These are phyloP conservation scores for Magnolia officinalis DNA, from an alignment of 164 flowering plant genomes.

Conservation along the genomic window DNA sequence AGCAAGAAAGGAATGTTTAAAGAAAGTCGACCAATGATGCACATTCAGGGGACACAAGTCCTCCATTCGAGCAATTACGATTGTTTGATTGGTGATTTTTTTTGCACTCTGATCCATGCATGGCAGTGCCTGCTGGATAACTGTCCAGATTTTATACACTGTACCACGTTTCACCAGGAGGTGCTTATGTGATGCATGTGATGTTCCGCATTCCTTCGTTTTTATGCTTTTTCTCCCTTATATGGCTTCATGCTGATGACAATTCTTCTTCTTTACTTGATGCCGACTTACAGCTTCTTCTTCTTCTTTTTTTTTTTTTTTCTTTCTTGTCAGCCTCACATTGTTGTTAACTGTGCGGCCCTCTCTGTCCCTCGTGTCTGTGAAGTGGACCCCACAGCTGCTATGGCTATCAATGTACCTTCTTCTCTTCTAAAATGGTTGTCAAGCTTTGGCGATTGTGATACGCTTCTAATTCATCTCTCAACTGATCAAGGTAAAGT, in stretches of 20 bases:
- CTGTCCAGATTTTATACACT: neutral
- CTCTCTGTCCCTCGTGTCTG: constrained; percentile 82
- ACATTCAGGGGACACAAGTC: neutral
- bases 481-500: constrained; percentile 91
- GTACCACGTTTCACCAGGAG: neutral
- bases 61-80: neutral
- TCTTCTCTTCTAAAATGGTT: constrained; percentile 75
- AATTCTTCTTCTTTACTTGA: constrained; percentile 1
- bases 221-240: neutral
- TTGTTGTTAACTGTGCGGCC: constrained; percentile 90
- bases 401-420: constrained; percentile 82
- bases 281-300: too few species aligned
- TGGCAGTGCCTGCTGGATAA: too few species aligned
- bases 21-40: neutral
- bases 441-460: constrained; percentile 37
- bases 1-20: neutral
- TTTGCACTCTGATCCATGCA: too few species aligned
- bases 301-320: too few species aligned
- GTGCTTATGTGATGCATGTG: neutral
- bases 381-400: constrained; percentile 65
- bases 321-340: constrained; percentile 56
- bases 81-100: neutral
- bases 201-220: neutral
- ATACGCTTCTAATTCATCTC: constrained; percentile 66
- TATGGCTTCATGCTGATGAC: too few species aligned